Conservation (phyloP, 2,329 filamentous ascomycete species). For the Rhynchosporium graminicola region DNA sequence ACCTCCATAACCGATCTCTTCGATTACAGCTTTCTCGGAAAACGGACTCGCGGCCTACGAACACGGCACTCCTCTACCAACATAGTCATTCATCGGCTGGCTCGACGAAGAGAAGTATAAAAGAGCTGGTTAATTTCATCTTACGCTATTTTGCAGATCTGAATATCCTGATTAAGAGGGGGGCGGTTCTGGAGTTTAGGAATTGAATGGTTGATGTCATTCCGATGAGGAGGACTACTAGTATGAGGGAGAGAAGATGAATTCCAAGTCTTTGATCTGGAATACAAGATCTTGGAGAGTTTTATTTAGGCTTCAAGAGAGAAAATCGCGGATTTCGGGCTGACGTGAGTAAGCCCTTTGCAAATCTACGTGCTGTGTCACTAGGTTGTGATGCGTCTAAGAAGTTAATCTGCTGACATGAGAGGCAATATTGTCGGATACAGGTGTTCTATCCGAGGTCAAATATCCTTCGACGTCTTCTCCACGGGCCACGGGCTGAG, state of each 20-base stretch:
- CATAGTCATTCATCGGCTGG: conserved; percentile 87
- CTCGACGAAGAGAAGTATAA: conserved; percentile 81
- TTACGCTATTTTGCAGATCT: conserved; percentile 84
- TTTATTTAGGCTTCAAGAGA: conserved; percentile 78
- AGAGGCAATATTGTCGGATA: conserved; percentile 10
- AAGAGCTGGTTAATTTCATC: conserved; percentile 73
- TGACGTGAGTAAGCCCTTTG: conserved; percentile 65
- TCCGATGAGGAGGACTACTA: conserved; percentile 85
- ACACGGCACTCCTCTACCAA: conserved; percentile 72
- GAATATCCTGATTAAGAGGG: conserved; percentile 79
- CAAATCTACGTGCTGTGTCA: conserved; percentile 18
- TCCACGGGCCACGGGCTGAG: conserved; percentile 90
- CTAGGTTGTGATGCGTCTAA: neutral
- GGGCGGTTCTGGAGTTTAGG: conserved; percentile 85
- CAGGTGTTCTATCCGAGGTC: conserved; percentile 90
- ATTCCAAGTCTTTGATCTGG: conserved; percentile 79
- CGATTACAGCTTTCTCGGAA: conserved; percentile 94
- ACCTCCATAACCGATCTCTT: conserved; percentile 80
- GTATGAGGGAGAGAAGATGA: conserved; percentile 73
- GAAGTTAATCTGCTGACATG: neutral
- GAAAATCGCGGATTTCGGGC: conserved; percentile 77
- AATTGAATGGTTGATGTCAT: conserved; percentile 90
- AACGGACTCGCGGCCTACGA: conserved; percentile 94
- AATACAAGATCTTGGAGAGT: conserved; percentile 72
- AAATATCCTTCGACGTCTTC: conserved; percentile 99